Evolutionary conservation across 2,329 filamentous ascomycete genomes (phyloP), one percentile per base, ranked within the genome.

Genomic region (Bipolaris zeicola): DNA sequence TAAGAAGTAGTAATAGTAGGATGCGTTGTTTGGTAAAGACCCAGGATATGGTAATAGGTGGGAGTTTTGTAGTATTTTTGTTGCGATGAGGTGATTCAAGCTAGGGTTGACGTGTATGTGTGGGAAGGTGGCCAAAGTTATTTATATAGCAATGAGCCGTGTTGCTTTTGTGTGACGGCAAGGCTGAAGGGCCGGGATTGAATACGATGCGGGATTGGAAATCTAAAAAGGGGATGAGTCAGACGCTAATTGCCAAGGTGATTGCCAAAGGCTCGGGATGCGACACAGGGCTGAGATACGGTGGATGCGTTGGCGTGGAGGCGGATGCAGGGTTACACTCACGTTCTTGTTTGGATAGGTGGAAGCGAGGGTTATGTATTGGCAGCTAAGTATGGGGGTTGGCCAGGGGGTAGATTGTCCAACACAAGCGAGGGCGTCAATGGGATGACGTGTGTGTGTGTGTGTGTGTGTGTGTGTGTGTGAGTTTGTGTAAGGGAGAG

Each of bases 211-310:
- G 18, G 49, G 47, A 42, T 36, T 37, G 31, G 28, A 50, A 64
- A 65, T 53, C 69, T 72, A 63, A 50, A 45, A 60, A 56, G 63
- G 50, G 36, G 28, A 63, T 75, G 68, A 74, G 73, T 75, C 68
- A 75, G 73, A 73, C 69, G 68, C 70, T 69, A 71, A 70, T 72
- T 70, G 71, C 62, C 60, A 52, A 45, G 41, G 44, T 51, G 38
- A 41, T 37, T 34, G 33, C 22, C 39, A 22, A 24, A 16, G 26
- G 24, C 20, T 28, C 13, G 24, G 26, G 18, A 37, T 36, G 54
- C 57, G 62, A 41, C 49, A 63, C 69, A 71, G 65, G 71, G 68
- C 69, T 69, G 66, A 64, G 16, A 18, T 42, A 62, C 43, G 43
- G 36, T 50, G 31, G 43, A 61, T 74, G 69, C 63, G 72, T 58